These are phyloP conservation scores for Aspergillus sclerotioniger DNA, from an alignment of 495 filamentous ascomycete genomes.

Conservation along the genomic window DNA sequence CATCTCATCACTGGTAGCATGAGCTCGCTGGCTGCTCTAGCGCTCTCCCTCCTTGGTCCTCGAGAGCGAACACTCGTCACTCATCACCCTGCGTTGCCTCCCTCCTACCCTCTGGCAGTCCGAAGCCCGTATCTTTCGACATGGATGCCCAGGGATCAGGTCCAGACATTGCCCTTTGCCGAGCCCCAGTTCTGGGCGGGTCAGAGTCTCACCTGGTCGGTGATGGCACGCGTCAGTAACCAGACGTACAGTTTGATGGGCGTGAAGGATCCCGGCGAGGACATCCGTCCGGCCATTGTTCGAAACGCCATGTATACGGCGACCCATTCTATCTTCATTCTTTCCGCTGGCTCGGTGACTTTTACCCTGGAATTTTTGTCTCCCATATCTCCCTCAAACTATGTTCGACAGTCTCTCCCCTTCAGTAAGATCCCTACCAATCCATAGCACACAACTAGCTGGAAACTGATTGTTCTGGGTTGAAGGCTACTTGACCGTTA, in stretches of 20 bases:
- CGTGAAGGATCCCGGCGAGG: conserved; percentile 25
- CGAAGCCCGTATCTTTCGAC: conserved; percentile 44
- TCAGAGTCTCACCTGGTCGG: conserved; percentile 44
- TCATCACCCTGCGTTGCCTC: conserved; percentile 35
- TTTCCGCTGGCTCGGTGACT: conserved; percentile 39
- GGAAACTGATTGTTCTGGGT: not conserved
- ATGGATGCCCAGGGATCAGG: conserved; percentile 21
- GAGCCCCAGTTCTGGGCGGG: conserved; percentile 52
- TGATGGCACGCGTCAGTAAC: conserved; percentile 49
- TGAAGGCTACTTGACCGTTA: conserved; percentile 64
- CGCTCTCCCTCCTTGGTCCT: conserved; percentile 16
- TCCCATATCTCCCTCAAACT: conserved; percentile 82
- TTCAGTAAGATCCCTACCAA: conserved; percentile 48
- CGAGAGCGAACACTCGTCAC: conserved; percentile 15
- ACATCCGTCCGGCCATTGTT: conserved; percentile 37
- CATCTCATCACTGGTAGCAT: conserved; percentile 23
- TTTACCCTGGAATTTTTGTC: conserved; percentile 66
- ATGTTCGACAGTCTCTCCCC: conserved; percentile 76
- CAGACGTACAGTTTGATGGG: conserved; percentile 50
- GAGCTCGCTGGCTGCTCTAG: conserved; percentile 24
- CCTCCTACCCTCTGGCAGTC: conserved; percentile 50
- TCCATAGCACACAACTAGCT: not conserved
- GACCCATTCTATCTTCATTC: conserved; percentile 44
- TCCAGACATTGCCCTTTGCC: conserved; percentile 35
- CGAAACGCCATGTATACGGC: conserved; percentile 43